These are phyloP conservation scores for Puya raimondii DNA, from an alignment of 176 grass and related monocot species.

Conservation along the genomic window DNA sequence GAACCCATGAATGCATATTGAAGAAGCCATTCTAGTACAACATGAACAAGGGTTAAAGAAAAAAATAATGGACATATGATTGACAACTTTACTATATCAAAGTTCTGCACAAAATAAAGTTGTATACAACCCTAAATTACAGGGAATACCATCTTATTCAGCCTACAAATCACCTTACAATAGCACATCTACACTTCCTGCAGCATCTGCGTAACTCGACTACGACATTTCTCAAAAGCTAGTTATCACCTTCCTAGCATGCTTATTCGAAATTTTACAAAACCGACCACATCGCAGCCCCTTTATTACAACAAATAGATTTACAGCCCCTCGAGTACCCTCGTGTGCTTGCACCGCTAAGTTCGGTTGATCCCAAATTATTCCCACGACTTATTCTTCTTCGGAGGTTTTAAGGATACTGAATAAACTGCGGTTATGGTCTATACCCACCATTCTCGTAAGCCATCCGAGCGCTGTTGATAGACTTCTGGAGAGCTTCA, in stretches of 20 bases:
- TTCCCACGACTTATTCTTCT: neutral
- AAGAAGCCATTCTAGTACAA: no score
- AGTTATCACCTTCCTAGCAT: neutral
- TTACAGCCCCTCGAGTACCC: constrained; percentile 3
- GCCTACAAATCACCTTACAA: neutral
- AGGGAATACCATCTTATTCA: no score
- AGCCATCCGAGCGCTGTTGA: constrained; percentile 17
- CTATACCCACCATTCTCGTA: constrained; percentile 31
- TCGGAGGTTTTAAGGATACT: neutral
- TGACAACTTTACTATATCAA: neutral
- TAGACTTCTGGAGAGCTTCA: constrained; percentile 26
- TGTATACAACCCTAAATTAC: neutral
- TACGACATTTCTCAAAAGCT: neutral
- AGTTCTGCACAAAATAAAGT: neutral
- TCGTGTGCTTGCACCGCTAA: neutral
- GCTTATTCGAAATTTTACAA: neutral
- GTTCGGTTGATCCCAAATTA: neutral
- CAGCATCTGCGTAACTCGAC: neutral
- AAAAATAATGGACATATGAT: neutral
- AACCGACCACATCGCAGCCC: neutral
- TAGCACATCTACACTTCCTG: neutral
- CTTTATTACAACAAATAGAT: constrained; percentile 1
- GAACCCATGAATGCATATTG: no score
- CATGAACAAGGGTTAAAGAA: neutral
- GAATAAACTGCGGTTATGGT: neutral